Base-by-base conservation (phyloP, 202 grass and related monocot species). In the Musa balbisiana region DNA sequence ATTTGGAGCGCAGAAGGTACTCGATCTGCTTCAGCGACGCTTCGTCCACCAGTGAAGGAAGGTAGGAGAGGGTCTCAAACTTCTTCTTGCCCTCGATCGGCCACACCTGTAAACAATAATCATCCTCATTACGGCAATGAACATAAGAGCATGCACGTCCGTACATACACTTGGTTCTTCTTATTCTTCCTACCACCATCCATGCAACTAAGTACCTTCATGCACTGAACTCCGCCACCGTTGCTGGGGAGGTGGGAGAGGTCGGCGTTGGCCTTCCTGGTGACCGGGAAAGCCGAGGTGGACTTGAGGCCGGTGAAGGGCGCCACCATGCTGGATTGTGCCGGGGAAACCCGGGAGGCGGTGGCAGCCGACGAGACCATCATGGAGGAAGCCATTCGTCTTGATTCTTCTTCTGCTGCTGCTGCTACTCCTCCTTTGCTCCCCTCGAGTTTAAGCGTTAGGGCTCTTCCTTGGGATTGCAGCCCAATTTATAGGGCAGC, bases 241-340 rank as follows among this genome's bases (percentile, higher is more conserved):
- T 79, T 79, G 76, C 76, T 70, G 3, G 76, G 76, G 65, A 79
- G 76, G 64, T 23, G 15, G 16, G 76, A 79, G 52, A 79, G 17
- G 53, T 60, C 76, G 65, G 25, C 24, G 25, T 4, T 70, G n/a
- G 19, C 52, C 52, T 16, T 66, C 51, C 53, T 52, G 25, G 76
- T 79, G 11, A 3, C 14, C 15, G 76, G 76, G 76, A 79, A 70
- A 8, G 76, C 65, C 2, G 53, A 53, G 27, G 52, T 15, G 25
- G 76, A 79, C 76, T 70, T 79, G 53, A 79, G 76, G 1, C 65
- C 76, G 76, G 76, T 70, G 76, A 79, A 79, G 25, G 65, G 65
- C 16, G 65, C 76, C 3, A 70, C 76, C 76, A 79, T 59, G 64
- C 13, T 79, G 52, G 65, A 15, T 21, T 69, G 64, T 1, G 76